Percentiles rank a stretch among this genome's conserved stretches.
phyloP scores from a whole-genome alignment of 2,329 filamentous ascomycete species.

The Neurospora crassa region DNA sequence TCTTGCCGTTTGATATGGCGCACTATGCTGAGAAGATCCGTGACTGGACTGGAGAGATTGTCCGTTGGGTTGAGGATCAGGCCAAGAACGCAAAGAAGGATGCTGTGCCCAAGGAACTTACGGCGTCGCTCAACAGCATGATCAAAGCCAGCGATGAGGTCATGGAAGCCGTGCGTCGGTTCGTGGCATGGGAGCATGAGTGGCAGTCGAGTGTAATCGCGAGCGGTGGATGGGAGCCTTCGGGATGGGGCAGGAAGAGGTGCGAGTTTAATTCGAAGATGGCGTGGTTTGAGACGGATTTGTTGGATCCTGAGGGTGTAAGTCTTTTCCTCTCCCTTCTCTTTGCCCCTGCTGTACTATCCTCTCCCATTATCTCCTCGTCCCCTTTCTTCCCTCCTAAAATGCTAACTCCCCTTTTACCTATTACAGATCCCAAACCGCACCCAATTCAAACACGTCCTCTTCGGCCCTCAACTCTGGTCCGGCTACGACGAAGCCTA shows the following conservation, averaged over 20 bases:
- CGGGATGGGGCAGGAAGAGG: conserved; percentile 56
- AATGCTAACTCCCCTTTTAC: conserved; percentile 2
- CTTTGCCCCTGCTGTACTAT: neutral
- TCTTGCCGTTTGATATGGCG: conserved; percentile 73
- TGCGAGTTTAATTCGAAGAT: conserved; percentile 70
- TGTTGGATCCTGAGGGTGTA: conserved; percentile 78
- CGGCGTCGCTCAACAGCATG: conserved; percentile 43
- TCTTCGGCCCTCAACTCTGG: conserved; percentile 79
- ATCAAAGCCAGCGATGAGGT: conserved; percentile 54
- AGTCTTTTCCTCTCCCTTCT: conserved; percentile 29
- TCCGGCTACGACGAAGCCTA: conserved; percentile 56
- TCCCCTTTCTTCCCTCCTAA: neutral
- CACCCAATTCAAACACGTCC: conserved; percentile 86
- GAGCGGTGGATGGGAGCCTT: conserved; percentile 66
- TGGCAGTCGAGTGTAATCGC: conserved; percentile 69
- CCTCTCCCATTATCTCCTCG: neutral
- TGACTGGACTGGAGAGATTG: conserved; percentile 56
- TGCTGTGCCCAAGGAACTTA: conserved; percentile 24
- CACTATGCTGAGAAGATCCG: conserved; percentile 60
- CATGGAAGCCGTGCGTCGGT: conserved; percentile 48
- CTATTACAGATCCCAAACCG: conserved; percentile 61
- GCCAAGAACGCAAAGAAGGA: conserved; percentile 28
- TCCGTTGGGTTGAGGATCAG: conserved; percentile 52
- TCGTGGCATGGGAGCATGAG: conserved; percentile 64
- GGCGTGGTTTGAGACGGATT: conserved; percentile 68